phyloP scores from a whole-genome alignment of 192 early-diverging fungal genomes.

The Rhizophagus clarus region DNA sequence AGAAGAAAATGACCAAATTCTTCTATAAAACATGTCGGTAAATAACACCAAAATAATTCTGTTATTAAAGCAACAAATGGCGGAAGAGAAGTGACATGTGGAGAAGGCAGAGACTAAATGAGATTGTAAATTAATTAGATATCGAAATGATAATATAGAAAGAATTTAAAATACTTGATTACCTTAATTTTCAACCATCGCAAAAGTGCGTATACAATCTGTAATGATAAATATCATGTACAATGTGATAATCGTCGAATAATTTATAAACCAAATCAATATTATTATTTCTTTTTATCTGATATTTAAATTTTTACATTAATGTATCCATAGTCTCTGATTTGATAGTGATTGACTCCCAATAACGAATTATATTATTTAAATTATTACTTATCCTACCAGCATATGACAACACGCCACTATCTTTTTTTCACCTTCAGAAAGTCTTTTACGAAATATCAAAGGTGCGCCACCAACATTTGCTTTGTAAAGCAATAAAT shows the following conservation, averaged over 20 bases:
- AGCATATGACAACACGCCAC: constrained; percentile 19
- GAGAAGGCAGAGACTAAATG: constrained; percentile 14
- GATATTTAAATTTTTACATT: background rate
- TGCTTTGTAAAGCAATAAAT: constrained; percentile 13
- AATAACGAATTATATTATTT: background rate
- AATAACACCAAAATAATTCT: constrained; percentile 4
- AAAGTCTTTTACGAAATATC: constrained; percentile 21
- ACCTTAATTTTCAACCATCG: constrained; percentile 25
- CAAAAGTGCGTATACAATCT: constrained; percentile 29
- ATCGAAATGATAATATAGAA: background rate
- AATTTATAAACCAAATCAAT: background rate
- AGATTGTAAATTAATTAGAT: background rate
- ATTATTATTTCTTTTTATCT: background rate
- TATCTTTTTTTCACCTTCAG: constrained; percentile 28
- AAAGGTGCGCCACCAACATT: constrained; percentile 5
- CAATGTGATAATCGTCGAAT: background rate
- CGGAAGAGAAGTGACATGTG: constrained; percentile 14
- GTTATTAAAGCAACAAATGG: constrained; percentile 14
- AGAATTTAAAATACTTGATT: background rate
- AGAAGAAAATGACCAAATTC: constrained; percentile 21
- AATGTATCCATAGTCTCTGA: background rate
- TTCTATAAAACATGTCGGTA: constrained; percentile 20
- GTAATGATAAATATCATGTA: background rate
- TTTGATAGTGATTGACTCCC: background rate
- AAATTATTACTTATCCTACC: background rate